Evolutionary conservation across 345 rosid species (phyloP).

Genomic region (Bruguiera gymnorhiza): DNA sequence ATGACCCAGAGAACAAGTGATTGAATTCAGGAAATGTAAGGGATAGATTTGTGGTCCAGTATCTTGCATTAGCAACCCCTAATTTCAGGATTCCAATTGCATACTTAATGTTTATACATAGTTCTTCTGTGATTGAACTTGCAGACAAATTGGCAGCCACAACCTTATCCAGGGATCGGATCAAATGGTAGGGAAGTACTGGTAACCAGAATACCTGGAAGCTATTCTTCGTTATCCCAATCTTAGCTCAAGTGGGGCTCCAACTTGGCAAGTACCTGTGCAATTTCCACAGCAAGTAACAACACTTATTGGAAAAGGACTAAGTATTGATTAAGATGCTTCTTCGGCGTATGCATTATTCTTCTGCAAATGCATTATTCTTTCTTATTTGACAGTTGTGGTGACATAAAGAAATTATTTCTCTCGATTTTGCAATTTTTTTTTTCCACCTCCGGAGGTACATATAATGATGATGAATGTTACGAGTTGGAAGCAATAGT

Average conservation of each 20-base stretch:
- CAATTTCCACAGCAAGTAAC: constrained; percentile 50
- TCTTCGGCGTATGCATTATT: not conserved
- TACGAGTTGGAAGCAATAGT: not conserved
- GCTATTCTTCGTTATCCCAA: constrained; percentile 37
- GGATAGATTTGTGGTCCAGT: not conserved
- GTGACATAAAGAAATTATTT: not conserved
- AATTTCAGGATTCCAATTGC: constrained; percentile 1
- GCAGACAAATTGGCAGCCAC: constrained; percentile 25
- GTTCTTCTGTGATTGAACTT: not conserved
- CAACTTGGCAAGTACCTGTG: constrained; percentile 52
- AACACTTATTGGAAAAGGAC: constrained; percentile 68
- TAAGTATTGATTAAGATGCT: constrained; percentile 24
- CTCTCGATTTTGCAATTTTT: not conserved
- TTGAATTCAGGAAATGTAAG: constrained; percentile 68
- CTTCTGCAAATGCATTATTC: not conserved
- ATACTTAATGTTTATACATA: not conserved
- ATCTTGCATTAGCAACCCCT: not conserved
- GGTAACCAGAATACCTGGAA: constrained; percentile 31
- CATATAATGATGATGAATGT: not conserved
- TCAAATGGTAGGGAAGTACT: constrained; percentile 25
- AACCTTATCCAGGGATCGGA: constrained; percentile 32
- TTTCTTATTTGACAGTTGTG: not conserved
- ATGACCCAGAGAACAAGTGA: constrained; percentile 73
- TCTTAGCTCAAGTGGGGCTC: constrained; percentile 33
- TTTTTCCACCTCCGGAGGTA: not conserved